Percentiles rank a stretch among this genome's conserved stretches.
These are phyloP conservation scores for Eucalyptus cladocalyx DNA, from an alignment of 345 rosid species.

Conservation along the genomic window DNA sequence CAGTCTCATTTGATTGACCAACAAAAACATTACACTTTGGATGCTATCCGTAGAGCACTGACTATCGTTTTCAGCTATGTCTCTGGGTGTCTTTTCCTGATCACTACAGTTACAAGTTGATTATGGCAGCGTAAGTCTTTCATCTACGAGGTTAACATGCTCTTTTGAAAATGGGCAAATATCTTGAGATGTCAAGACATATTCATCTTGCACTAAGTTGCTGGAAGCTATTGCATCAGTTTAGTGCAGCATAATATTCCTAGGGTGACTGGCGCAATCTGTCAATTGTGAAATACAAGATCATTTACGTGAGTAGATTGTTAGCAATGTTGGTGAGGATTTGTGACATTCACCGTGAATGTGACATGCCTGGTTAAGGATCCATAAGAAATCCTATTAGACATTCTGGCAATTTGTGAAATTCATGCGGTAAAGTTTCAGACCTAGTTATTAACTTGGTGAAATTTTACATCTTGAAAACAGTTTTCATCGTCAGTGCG, in stretches of 20 bases:
- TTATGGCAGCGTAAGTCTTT: not conserved
- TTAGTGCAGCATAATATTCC: not conserved
- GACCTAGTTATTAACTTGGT: not conserved
- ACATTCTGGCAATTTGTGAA: not conserved
- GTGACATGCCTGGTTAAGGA: not conserved
- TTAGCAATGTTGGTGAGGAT: not conserved
- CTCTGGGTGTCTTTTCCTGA: not conserved
- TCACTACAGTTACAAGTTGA: not conserved
- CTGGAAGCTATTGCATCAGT: not conserved
- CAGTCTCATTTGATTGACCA: not conserved
- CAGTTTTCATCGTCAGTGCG: not conserved
- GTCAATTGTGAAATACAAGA: not conserved
- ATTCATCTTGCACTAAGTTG: not conserved
- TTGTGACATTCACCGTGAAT: not conserved
- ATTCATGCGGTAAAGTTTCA: not conserved
- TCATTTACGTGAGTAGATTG: not conserved
- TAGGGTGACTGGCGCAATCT: not conserved
- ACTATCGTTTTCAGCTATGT: not conserved
- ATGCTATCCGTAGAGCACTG: not conserved
- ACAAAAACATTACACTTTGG: not conserved
- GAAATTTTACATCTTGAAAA: not conserved
- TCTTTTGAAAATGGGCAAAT: not conserved
- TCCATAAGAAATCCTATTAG: not conserved
- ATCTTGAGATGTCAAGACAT: not conserved
- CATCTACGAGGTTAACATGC: not conserved